Conservation (phyloP, 1,284 basidiomycete species). For the Ceratobasidium sp. region DNA sequence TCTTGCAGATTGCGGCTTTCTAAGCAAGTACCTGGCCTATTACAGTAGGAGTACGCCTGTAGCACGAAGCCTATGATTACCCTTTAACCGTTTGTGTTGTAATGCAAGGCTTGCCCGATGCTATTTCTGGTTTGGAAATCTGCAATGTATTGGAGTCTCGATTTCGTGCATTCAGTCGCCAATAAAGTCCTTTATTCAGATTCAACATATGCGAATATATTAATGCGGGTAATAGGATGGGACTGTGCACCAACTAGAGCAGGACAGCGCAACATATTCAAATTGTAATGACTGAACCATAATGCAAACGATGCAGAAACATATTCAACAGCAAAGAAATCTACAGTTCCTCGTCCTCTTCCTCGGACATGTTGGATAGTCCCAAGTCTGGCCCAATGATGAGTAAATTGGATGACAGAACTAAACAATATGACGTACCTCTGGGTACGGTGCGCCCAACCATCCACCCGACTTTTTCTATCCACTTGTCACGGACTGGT, state of each 20-base stretch:
- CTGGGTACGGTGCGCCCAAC: conserved; percentile 57
- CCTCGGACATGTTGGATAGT: conserved; percentile 25
- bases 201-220: conserved; percentile 16
- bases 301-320: neutral
- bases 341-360: conserved; percentile 35
- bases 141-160: neutral
- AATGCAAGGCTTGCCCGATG: too few relatives aligned
- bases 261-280: conserved; percentile 4
- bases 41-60: neutral
- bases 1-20: too few relatives aligned
- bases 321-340: neutral
- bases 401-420: neutral
- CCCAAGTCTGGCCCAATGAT: neutral
- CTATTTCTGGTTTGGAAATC: neutral
- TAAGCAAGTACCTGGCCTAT: conserved; percentile 5
- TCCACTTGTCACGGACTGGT: conserved; percentile 70
- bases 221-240: conserved; percentile 8
- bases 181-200: conserved; percentile 15
- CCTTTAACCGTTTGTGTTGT: too few relatives aligned
- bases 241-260: conserved; percentile 11
- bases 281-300: neutral
- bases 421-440: conserved; percentile 15
- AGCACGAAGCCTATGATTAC: neutral
- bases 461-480: conserved; percentile 75
- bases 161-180: neutral